Evolutionary conservation across 176 grass and related monocot genomes (phyloP).

Genomic region (Elymus sibiricus): DNA sequence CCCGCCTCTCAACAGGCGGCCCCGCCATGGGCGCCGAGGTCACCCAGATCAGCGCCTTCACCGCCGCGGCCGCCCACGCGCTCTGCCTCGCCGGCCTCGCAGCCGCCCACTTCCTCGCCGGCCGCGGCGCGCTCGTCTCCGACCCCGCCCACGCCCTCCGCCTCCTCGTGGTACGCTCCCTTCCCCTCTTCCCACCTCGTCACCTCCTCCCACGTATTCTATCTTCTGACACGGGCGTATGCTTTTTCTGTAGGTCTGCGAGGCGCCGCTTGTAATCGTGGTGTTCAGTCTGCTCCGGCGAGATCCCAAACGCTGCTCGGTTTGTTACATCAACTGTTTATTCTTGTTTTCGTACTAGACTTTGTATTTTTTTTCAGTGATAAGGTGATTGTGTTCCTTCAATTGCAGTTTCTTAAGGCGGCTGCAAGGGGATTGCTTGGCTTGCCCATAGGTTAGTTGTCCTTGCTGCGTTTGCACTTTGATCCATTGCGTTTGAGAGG

Average conservation of each 20-base stretch:
- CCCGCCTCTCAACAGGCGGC: too few species aligned
- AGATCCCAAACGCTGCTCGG: constrained; percentile 48
- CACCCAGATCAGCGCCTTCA: constrained; percentile 32
- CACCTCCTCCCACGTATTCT: background rate
- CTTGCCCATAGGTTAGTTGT: constrained; percentile 60
- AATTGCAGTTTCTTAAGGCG: constrained; percentile 66
- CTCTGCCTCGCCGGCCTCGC: constrained; percentile 50
- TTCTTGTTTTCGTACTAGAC: background rate
- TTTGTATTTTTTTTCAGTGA: background rate
- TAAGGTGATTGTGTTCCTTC: constrained; percentile 15
- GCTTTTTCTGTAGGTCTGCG: constrained; percentile 45
- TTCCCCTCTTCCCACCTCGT: background rate
- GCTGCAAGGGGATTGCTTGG: constrained; percentile 47
- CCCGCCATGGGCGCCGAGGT: constrained; percentile 33
- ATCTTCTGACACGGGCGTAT: background rate
- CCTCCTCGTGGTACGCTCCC: constrained; percentile 52
- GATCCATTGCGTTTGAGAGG: background rate
- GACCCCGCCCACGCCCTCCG: constrained; percentile 52
- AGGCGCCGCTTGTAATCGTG: constrained; percentile 61
- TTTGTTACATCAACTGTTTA: constrained; percentile 14
- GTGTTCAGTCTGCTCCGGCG: constrained; percentile 68
- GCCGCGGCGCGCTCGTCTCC: constrained; percentile 42
- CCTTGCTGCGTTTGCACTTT: background rate
- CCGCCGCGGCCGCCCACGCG: constrained; percentile 31
- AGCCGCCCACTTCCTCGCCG: constrained; percentile 29